These are phyloP conservation scores for Trichoderma arundinaceum DNA, from an alignment of 2,329 filamentous ascomycete species.

Conservation along the genomic window DNA sequence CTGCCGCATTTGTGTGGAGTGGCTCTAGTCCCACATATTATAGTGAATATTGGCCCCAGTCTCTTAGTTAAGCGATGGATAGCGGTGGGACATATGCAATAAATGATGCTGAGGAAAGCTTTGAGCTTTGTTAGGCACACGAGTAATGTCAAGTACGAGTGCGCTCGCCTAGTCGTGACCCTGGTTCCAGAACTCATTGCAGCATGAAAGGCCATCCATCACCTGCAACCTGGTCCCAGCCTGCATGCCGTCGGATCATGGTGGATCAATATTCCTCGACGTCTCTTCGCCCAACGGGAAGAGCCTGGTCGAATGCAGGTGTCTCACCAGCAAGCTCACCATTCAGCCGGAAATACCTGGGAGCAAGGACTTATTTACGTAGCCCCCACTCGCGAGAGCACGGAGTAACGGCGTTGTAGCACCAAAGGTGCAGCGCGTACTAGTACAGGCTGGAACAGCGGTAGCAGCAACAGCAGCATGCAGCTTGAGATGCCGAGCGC, in stretches of 20 bases:
- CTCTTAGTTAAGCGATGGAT: slow-evolving; percentile 23
- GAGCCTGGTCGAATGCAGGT: slow-evolving; percentile 24
- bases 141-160: slow-evolving; percentile 23
- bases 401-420: slow-evolving; percentile 9
- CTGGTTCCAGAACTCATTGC: slow-evolving; percentile 14
- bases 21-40: slow-evolving; percentile 17
- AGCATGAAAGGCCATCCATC: slow-evolving; percentile 9
- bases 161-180: slow-evolving; percentile 18
- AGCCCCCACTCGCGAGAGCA: slow-evolving; percentile 17
- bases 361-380: slow-evolving; percentile 20
- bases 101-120: slow-evolving; percentile 9
- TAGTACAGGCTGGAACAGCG: neutral
- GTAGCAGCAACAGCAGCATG: neutral
- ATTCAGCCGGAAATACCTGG: slow-evolving; percentile 30
- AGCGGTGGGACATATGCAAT: slow-evolving; percentile 25
- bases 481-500: slow-evolving; percentile 3
- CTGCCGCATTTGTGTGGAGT: slow-evolving; percentile 16
- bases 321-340: slow-evolving; percentile 29
- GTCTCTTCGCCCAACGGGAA: slow-evolving; percentile 18
- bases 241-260: slow-evolving; percentile 29
- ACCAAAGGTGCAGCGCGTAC: slow-evolving; percentile 11
- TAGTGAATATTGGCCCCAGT: slow-evolving; percentile 24
- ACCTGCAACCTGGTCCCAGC: slow-evolving; percentile 17
- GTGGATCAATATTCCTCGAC: slow-evolving; percentile 27
- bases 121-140: slow-evolving; percentile 2